Conservation (phyloP, 2,329 filamentous ascomycete species). For the Monosporascus sp. region DNA sequence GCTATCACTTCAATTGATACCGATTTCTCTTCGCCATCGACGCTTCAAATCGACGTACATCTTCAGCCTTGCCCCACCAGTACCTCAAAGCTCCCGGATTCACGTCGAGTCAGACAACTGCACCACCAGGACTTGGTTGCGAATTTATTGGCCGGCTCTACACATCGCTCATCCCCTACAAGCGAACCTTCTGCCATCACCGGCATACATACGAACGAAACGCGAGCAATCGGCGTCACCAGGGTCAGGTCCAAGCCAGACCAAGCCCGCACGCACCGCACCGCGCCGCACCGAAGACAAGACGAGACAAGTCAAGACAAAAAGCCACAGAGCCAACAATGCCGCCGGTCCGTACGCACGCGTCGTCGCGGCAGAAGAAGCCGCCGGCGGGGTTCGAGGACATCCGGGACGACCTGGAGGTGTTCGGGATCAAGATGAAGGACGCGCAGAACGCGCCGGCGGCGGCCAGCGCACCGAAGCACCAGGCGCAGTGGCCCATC, state of each 20-base stretch:
- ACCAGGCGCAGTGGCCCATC: conserved; percentile 93
- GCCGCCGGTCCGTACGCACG: conserved; percentile 67
- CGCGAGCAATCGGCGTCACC: too few species aligned
- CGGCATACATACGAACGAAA: too few species aligned
- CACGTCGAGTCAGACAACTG: too few species aligned
- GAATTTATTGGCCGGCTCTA: background rate
- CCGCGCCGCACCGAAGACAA: background rate
- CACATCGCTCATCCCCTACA: too few species aligned
- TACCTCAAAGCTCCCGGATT: conserved; percentile 2
- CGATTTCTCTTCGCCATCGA: background rate
- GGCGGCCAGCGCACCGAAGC: conserved; percentile 70
- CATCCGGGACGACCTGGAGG: conserved; percentile 79
- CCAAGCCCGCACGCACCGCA: background rate
- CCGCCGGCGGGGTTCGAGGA: conserved; percentile 83
- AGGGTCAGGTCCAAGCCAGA: too few species aligned
- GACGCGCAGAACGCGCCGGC: conserved; percentile 87
- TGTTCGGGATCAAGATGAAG: conserved; percentile 89
- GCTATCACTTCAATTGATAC: conserved; percentile 4
- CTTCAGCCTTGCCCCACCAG: conserved; percentile 27
- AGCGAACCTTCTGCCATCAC: too few species aligned
- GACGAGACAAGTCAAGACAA: background rate
- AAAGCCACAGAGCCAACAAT: conserved; percentile 37
- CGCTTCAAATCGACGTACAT: conserved; percentile 10
- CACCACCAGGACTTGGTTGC: too few species aligned
- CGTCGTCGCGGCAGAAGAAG: conserved; percentile 69